Evolutionary conservation across 768 basidiomycete genomes (phyloP).

Genomic region (Mycena chlorophos): DNA sequence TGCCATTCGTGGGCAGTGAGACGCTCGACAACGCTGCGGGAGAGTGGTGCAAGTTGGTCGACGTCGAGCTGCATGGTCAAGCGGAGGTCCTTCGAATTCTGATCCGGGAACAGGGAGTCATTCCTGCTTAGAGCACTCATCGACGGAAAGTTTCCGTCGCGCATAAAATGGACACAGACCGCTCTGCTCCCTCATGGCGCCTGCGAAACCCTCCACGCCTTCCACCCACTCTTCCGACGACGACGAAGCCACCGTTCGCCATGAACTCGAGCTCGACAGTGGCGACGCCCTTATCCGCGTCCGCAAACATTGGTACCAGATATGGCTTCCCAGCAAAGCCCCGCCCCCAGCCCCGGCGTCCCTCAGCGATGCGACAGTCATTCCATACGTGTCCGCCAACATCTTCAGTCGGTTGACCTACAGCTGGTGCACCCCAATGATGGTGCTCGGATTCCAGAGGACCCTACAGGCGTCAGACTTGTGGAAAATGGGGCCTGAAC

Average conservation of each 20-base stretch:
- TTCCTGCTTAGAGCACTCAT: too few relatives aligned
- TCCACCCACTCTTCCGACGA: neutral
- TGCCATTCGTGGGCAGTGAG: constrained; percentile 35
- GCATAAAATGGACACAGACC: too few relatives aligned
- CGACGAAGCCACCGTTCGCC: constrained; percentile 1
- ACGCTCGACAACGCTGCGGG: constrained; percentile 35
- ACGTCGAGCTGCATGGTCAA: too few relatives aligned
- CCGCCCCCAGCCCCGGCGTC: constrained; percentile 56
- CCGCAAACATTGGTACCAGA: constrained; percentile 52
- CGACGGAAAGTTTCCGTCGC: neutral
- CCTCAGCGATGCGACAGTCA: constrained; percentile 57
- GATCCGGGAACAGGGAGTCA: too few relatives aligned
- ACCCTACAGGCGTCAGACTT: constrained; percentile 74
- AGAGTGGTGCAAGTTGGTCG: neutral
- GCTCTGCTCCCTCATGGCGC: too few relatives aligned
- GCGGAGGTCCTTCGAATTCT: too few relatives aligned
- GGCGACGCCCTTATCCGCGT: constrained; percentile 40
- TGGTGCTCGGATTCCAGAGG: constrained; percentile 69
- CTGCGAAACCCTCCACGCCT: neutral
- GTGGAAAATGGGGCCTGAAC: constrained; percentile 60
- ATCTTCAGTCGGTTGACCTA: constrained; percentile 62
- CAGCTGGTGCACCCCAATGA: constrained; percentile 62
- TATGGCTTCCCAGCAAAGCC: constrained; percentile 58
- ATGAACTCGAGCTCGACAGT: constrained; percentile 38
- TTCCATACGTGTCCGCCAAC: constrained; percentile 61